A percentile compares a stretch with the other conserved stretches of the same genome.
phyloP scores from a whole-genome alignment of 2,329 filamentous ascomycete genomes.

The Botryotinia calthae region DNA sequence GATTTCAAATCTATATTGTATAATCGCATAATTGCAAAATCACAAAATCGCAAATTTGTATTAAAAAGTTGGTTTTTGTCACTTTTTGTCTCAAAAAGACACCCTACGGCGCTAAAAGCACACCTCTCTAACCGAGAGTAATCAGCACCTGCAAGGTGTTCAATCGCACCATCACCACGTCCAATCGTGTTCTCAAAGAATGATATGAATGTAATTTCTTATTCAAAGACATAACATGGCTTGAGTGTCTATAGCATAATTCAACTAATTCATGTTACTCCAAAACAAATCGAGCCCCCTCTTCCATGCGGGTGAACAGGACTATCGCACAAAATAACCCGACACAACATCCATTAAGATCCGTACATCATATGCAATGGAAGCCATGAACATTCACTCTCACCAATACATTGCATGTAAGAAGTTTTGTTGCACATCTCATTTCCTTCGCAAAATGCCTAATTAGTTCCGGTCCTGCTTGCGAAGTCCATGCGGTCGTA shows the following conservation, averaged over 20 bases:
- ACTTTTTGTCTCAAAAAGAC: too few relatives aligned
- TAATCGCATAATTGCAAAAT: too few relatives aligned
- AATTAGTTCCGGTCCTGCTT: neutral
- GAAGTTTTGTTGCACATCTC: constrained; percentile 14
- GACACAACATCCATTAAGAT: neutral
- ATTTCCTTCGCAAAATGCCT: constrained; percentile 14
- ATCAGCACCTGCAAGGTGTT: neutral
- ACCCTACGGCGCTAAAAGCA: neutral
- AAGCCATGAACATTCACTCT: neutral
- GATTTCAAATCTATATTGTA: too few relatives aligned
- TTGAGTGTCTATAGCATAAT: neutral
- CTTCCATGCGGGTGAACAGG: neutral
- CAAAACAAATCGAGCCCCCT: neutral
- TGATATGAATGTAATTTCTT: neutral
- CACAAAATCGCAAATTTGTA: too few relatives aligned
- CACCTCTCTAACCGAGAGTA: neutral
- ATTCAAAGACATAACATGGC: neutral
- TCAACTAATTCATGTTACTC: neutral
- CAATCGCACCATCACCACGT: neutral
- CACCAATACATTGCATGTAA: neutral
- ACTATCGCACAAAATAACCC: neutral
- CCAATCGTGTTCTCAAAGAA: neutral
- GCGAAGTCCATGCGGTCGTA: neutral
- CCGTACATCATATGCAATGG: neutral
- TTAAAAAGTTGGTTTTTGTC: too few relatives aligned